A percentile compares a stretch with the other conserved stretches of the same genome.
These are phyloP conservation scores for Monilinia laxa DNA, from an alignment of 2,329 filamentous ascomycete genomes.

Conservation along the genomic window DNA sequence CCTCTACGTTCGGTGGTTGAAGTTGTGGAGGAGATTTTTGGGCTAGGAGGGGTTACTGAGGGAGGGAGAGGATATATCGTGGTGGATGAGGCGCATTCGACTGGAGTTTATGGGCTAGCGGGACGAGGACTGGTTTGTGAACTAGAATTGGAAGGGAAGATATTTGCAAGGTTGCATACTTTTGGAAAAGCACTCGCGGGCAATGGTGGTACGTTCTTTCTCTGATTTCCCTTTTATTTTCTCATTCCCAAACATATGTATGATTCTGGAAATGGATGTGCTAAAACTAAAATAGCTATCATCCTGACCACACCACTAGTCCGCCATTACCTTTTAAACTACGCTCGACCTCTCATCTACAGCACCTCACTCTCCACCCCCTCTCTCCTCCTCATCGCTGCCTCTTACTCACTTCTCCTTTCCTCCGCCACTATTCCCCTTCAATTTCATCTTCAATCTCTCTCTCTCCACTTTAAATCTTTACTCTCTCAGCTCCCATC, in stretches of 20 bases:
- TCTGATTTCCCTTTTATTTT: slow-evolving; percentile 26
- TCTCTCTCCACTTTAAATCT: slow-evolving; percentile 5
- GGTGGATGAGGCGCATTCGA: slow-evolving; percentile 57
- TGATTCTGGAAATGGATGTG: slow-evolving; percentile 14
- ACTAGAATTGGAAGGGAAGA: slow-evolving; percentile 49
- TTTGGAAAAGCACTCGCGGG: slow-evolving; percentile 53
- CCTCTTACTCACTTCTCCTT: slow-evolving; percentile 50
- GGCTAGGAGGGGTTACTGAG: slow-evolving; percentile 20
- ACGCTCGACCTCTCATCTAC: slow-evolving; percentile 44
- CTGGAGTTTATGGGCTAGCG: slow-evolving; percentile 50
- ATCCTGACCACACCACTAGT: slow-evolving; percentile 30
- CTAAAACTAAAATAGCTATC: slow-evolving; percentile 42
- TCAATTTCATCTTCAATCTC: background rate
- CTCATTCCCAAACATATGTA: background rate
- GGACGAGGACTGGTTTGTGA: slow-evolving; percentile 51
- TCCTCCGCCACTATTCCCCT: slow-evolving; percentile 47
- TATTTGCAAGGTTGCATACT: slow-evolving; percentile 52
- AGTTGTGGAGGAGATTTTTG: slow-evolving; percentile 40
- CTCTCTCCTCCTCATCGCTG: slow-evolving; percentile 43
- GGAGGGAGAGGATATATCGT: slow-evolving; percentile 49
- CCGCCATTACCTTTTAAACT: slow-evolving; percentile 35
- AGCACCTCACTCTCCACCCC: slow-evolving; percentile 46
- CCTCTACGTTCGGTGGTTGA: slow-evolving; percentile 44
- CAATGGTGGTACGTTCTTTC: slow-evolving; percentile 39
- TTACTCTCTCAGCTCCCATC: slow-evolving; percentile 47